Conservation (phyloP, 2,329 filamentous ascomycete species). For the Hymenoscyphus salicellus region DNA sequence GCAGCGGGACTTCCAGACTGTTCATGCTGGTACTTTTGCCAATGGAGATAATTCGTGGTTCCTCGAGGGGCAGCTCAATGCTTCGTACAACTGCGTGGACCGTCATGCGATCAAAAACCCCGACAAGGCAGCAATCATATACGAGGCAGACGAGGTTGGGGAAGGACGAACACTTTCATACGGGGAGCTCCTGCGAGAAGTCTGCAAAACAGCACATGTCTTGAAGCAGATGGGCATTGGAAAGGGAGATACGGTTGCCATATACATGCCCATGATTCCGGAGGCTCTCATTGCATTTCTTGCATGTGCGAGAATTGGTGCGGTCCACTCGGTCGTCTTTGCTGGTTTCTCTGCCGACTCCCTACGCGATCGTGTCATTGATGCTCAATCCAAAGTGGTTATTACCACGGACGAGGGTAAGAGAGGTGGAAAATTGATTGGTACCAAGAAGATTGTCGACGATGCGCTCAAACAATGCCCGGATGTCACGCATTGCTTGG, state of each 20-base stretch:
- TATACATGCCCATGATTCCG: constrained; percentile 98
- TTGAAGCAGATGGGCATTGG: constrained; percentile 93
- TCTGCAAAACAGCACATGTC: constrained; percentile 81
- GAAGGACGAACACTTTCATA: constrained; percentile 92
- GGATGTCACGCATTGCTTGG: constrained; percentile 77
- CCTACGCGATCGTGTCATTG: constrained; percentile 87
- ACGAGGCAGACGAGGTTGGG: constrained; percentile 88
- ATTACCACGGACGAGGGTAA: constrained; percentile 98
- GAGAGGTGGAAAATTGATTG: constrained; percentile 94
- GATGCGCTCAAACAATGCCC: constrained; percentile 96
- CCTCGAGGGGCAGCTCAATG: constrained; percentile 87
- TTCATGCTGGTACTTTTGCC: constrained; percentile 70
- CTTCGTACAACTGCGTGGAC: constrained; percentile 96
- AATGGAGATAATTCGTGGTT: constrained; percentile 93
- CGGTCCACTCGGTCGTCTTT: constrained; percentile 95
- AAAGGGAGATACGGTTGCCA: constrained; percentile 95
- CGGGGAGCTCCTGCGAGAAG: constrained; percentile 85
- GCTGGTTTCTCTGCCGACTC: constrained; percentile 97
- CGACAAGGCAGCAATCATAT: constrained; percentile 92
- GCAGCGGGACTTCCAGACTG: constrained; percentile 88
- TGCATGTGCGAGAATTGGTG: constrained; percentile 87
- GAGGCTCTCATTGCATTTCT: constrained; percentile 90
- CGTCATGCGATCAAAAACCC: constrained; percentile 95
- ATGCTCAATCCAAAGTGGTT: constrained; percentile 86
- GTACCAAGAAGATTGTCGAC: constrained; percentile 98